Percentiles rank a stretch among this genome's conserved stretches.
Evolutionary conservation across 2,329 filamentous ascomycete species (phyloP).

Genomic region (Ceratocystis alfenasii): DNA sequence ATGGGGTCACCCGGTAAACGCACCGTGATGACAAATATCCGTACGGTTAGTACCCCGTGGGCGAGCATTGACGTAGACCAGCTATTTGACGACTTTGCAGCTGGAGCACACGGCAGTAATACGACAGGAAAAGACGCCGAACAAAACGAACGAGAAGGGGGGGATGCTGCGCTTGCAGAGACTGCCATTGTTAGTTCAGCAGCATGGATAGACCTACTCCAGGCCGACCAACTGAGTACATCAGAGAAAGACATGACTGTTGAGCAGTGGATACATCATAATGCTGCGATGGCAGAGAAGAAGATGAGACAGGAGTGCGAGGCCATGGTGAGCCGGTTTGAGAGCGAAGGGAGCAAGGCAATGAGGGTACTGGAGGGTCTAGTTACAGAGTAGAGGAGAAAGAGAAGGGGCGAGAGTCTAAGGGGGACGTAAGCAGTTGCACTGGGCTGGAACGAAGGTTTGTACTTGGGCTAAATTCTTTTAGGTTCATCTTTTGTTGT

Average conservation of each 20-base stretch:
- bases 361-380: slow-evolving; percentile 67
- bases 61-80: slow-evolving; percentile 62
- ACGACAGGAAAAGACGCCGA: background rate
- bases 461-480: slow-evolving; percentile 1
- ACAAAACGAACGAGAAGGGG: background rate
- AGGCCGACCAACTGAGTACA: slow-evolving; percentile 52
- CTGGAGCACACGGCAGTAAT: background rate
- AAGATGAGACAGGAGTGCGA: slow-evolving; percentile 73
- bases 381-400: slow-evolving; percentile 36
- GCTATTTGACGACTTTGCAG: slow-evolving; percentile 42
- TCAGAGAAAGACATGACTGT: slow-evolving; percentile 84
- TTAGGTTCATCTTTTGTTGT: background rate
- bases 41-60: slow-evolving; percentile 52
- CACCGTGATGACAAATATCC: slow-evolving; percentile 31
- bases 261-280: slow-evolving; percentile 80
- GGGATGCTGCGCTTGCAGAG: slow-evolving; percentile 27
- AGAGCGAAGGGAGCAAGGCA: slow-evolving; percentile 67
- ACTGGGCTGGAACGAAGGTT: background rate
- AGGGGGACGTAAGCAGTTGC: background rate
- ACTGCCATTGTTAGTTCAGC: slow-evolving; percentile 39
- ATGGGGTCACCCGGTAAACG: slow-evolving; percentile 16
- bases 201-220: slow-evolving; percentile 37
- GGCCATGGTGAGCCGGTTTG: slow-evolving; percentile 67
- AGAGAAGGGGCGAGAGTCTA: background rate
- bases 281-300: slow-evolving; percentile 68